Evolutionary conservation across 441 rosid species (phyloP), one percentile per base, ranked within the genome.

Genomic region (Bruguiera hainesii): DNA sequence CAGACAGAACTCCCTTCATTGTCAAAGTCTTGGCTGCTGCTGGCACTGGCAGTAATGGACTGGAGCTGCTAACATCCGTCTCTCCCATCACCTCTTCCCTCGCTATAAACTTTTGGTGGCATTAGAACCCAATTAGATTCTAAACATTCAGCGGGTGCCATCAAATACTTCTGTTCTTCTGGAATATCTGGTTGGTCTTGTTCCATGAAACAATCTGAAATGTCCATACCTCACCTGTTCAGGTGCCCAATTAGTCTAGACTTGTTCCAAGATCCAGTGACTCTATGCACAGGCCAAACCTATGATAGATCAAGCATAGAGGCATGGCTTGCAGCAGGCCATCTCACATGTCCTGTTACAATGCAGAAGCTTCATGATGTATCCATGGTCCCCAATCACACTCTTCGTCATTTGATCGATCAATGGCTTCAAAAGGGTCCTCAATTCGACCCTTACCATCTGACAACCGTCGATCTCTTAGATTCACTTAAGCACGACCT

Each of bases 231-330:
- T 65, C 82, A 84, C 72, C 72, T 80, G 65, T 87, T 87, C 76
- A 81, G 75, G 68, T 87, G 91, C 70, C 91, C 91, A 7, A 87
- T 87, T 21, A 84, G 85, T 42, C 83, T 87, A 26, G 91, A 84
- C 66, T 57, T 87, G 72, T 72, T 87, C 75, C 74, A 64, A 60
- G 89, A 85, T 79, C 92, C 92, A 16, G 92, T 87, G 26, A 87
- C 88, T 51, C 80, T 87, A 8, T 80, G 79, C 23, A 87, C 92
- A 21, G 92, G 92, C 65, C 92, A 87, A 62, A 87, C 92, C 23
- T 85, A 87, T 59, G 92, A 87, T n/a, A 74, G 92, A 60, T 62
- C 84, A 28, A 76, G 82, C 81, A 87, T 87, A 33, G 83, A 83
- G 56, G 79, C 72, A 77, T 87, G 92, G 92, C 73, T 87, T 18